Evolutionary conservation across 2,329 filamentous ascomycete genomes (phyloP), one percentile per base, ranked within the genome.

Genomic region (Tricladium varicosporioides): DNA sequence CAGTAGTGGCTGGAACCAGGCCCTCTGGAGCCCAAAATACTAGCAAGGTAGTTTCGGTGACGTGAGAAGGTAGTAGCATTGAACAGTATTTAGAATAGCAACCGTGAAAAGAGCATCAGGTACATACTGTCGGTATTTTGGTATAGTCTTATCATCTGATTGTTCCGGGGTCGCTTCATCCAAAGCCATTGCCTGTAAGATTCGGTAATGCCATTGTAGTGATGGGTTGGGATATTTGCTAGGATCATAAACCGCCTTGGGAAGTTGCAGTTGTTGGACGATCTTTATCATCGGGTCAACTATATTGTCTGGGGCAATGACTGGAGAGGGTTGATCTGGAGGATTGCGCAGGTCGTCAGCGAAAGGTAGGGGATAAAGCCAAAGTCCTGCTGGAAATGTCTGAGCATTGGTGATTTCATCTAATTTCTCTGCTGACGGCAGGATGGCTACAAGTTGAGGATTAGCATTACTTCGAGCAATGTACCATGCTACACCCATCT

Each of bases 181-280:
- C 0, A 99, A 79, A 0, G 94, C 94, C 56, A 97, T 80, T 5
- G 90, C 88, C 73, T 99, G 94, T 0, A 99, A 77, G 47, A 99
- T 96, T 60, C 85, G 87, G 77, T 97, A 99, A 75, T 97, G 94
- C 92, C 93, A 99, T 74, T 99, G 94, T 19, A 99, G 78, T 8
- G 89, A 83, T 9, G 92, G 92, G 60, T 99, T 99, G 0, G 94
- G 91, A 67, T 97, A 97, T 68, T 88, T 94, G 1, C 79, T 77
- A 1, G 93, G 92, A 63, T 96, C 88, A 69, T 95, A 99, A 32
- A 83, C 79, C 5, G 83, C 92, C 67, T 90, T 92, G 0, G 94
- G 94, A 7, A 99, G 82, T 70, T 96, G 91, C 0, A 70, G 43
- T 51, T 71, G 91, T 69, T 94, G 88, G 2, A 97, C 78, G 3